A percentile compares a stretch with the other conserved stretches of the same genome.
Evolutionary conservation across 148 eudicot species (phyloP).

Genomic region (Silene uniflora): DNA sequence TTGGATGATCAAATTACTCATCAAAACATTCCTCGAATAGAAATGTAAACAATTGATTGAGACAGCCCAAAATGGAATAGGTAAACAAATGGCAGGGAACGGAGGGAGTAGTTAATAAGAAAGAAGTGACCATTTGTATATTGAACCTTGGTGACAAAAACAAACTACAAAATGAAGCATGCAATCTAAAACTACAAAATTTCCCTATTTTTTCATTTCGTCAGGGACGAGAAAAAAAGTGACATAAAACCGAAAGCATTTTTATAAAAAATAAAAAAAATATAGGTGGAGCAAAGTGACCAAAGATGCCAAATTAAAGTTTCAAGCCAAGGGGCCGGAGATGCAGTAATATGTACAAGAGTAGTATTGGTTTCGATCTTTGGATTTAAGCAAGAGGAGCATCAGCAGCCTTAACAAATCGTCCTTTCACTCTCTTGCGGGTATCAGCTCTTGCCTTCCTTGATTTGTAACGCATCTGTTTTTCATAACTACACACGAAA

Average conservation of each 20-base stretch:
- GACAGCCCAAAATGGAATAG: no score
- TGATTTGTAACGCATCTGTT: constrained; percentile 89
- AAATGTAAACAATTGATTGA: no score
- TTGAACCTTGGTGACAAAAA: no score
- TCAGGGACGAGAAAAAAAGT: no score
- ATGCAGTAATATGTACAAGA: constrained; percentile 7
- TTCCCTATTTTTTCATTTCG: background rate
- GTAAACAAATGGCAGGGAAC: no score
- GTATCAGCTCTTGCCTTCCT: constrained; percentile 98
- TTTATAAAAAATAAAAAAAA: background rate
- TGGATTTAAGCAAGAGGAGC: constrained; percentile 34
- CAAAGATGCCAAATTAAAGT: background rate
- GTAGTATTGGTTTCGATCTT: background rate
- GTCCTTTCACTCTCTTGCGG: constrained; percentile 87
- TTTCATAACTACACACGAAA: constrained; percentile 57
- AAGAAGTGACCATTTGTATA: no score
- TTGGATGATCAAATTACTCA: no score
- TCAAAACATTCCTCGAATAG: no score
- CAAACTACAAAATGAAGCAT: background rate
- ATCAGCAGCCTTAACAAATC: constrained; percentile 82
- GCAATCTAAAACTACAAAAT: background rate
- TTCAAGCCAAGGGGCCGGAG: constrained; percentile 6
- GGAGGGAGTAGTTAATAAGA: no score
- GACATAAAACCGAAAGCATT: no score
- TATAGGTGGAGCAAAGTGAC: background rate